A percentile compares a stretch with the other conserved stretches of the same genome.
Conservation (phyloP, 345 rosid genomes). For the Sisymbrium irio region DNA sequence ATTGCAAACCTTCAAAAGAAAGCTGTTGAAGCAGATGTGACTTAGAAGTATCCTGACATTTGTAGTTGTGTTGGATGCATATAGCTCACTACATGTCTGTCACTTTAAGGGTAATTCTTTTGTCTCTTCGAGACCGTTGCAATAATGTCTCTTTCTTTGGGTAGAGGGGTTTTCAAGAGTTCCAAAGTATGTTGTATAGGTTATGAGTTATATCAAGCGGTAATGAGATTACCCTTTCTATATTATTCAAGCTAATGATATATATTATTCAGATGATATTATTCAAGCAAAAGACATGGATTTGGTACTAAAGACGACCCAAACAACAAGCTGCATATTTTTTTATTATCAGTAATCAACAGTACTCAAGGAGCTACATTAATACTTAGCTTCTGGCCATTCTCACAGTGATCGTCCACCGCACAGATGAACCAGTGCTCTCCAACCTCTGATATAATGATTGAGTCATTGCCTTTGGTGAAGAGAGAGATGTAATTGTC, state of each 20-base stretch:
- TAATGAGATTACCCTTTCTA: constrained; percentile 1
- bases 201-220: not conserved
- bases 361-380: constrained; percentile 26
- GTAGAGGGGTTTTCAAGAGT: not conserved
- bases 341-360: not conserved
- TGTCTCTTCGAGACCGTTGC: not conserved
- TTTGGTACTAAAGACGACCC: constrained; percentile 14
- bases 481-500: constrained; percentile 32
- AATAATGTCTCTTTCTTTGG: constrained; percentile 2
- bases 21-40: constrained; percentile 35
- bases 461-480: constrained; percentile 34
- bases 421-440: constrained; percentile 34
- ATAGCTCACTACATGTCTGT: not conserved
- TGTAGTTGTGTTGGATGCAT: constrained; percentile 7
- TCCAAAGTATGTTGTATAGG: not conserved
- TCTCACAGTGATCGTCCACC: constrained; percentile 35
- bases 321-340: constrained; percentile 19
- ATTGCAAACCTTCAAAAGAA: constrained; percentile 57
- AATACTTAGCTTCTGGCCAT: constrained; percentile 40
- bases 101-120: not conserved
- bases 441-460: constrained; percentile 32
- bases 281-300: constrained; percentile 15
- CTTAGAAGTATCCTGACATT: constrained; percentile 14
- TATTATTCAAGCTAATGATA: not conserved
- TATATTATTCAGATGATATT: not conserved